A percentile compares a stretch with the other conserved stretches of the same genome.
Conservation (phyloP, 1,284 basidiomycete species). For the Volvariella volvacea region DNA sequence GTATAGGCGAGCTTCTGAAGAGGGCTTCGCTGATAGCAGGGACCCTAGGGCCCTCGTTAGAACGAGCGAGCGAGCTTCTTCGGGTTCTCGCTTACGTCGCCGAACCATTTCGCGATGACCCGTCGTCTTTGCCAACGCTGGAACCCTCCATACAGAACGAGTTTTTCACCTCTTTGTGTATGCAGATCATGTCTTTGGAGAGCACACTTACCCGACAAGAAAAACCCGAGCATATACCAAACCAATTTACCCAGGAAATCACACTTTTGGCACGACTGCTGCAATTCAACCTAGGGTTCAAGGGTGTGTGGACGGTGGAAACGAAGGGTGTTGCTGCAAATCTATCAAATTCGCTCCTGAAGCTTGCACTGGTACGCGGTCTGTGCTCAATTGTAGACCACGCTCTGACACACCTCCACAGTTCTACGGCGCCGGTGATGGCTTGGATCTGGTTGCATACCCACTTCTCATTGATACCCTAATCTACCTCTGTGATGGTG, state of each 20-base stretch:
- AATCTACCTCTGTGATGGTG: constrained; percentile 68
- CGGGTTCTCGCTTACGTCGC: constrained; percentile 64
- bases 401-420: constrained; percentile 16
- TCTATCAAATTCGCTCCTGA: constrained; percentile 42
- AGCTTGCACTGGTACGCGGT: constrained; percentile 49
- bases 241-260: constrained; percentile 22
- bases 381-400: neutral
- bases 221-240: constrained; percentile 1
- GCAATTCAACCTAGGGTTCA: constrained; percentile 68
- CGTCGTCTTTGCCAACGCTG: constrained; percentile 37
- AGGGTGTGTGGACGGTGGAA: constrained; percentile 47
- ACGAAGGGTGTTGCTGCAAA: constrained; percentile 39
- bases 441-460: constrained; percentile 50
- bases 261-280: constrained; percentile 56
- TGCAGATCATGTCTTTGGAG: neutral
- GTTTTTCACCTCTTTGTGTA: constrained; percentile 39
- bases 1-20: constrained; percentile 51
- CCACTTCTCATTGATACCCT: constrained; percentile 67
- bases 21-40: constrained; percentile 24
- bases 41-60: constrained; percentile 29
- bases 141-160: constrained; percentile 49
- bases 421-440: constrained; percentile 45
- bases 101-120: constrained; percentile 50
- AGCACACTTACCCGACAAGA: constrained; percentile 11
- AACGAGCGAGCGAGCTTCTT: constrained; percentile 59